Evolutionary conservation across 2,329 filamentous ascomycete species (phyloP), one percentile per base, ranked within the genome.

Genomic region (Diaporthe sp.): DNA sequence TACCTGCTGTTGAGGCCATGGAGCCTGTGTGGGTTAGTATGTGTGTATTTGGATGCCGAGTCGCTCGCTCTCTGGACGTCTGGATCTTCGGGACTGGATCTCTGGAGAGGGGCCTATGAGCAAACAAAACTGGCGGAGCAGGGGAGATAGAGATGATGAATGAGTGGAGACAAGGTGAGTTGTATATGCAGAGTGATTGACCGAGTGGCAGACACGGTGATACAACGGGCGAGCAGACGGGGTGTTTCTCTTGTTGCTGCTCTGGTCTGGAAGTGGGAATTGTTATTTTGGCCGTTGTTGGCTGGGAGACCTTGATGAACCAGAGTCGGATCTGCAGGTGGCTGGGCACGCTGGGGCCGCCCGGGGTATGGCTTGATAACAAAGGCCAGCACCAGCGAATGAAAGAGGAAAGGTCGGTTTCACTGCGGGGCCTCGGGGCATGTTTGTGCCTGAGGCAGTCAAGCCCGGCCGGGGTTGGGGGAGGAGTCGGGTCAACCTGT

Each of bases 1-100:
- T 77, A 77, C 75, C 75, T 65, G 71, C 47, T 73, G 73, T 75
- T 51, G 75, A 77, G 73, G 75, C 75, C 75, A 77, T 77, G 73
- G 60, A 75, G 63, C 65, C 61, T 65, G 49, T 39, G 49, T 47
- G 49, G 58, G 39, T 65, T 73, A 73, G 71, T 65, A 73, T 70
- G 49, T 70, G 58, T 61, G 65, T 70, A 53, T 51, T 28, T 55
- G 31, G 65, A 65, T 34, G 47, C 22, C 58, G 71, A 65, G 68
- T 49, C 71, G 60, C n/a, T 31, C 42, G 25, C 58, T 61, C 60
- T 39, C 28, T 55, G 71, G 42, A n/a, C 42, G 42, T 61, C 57
- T 61, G 57, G 57, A 42, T 60, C 57, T 39, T 13, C 37, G 37
- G 37, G 37, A 61, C 37, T 61, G 37, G 57, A 60, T 60, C 57